Evolutionary conservation across 164 flowering plant species (phyloP).

Genomic region (Kingdonia uniflora): DNA sequence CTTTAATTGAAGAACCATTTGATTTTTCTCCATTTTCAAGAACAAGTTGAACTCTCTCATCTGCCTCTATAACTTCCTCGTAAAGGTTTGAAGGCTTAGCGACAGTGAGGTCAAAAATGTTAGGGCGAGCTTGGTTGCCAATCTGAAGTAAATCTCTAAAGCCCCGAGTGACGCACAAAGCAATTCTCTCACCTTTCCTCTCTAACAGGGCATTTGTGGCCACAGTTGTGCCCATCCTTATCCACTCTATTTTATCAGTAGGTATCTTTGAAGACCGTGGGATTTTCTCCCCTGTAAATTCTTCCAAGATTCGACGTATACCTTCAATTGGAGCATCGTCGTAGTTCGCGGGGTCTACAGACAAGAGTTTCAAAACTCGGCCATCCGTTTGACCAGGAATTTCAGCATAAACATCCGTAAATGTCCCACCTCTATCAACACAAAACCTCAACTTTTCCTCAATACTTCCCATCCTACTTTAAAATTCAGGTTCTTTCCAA

Average conservation of each 20-base stretch:
- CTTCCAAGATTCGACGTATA: slow-evolving; percentile 80
- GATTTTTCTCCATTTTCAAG: slow-evolving; percentile 25
- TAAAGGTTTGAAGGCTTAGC: slow-evolving; percentile 80
- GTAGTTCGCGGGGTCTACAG: slow-evolving; percentile 90
- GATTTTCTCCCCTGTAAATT: slow-evolving; percentile 62
- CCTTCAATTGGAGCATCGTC: slow-evolving; percentile 99
- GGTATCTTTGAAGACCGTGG: slow-evolving; percentile 67
- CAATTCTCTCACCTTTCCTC: slow-evolving; percentile 92
- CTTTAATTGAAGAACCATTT: slow-evolving; percentile 27
- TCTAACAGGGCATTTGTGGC: slow-evolving; percentile 95
- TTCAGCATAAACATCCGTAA: slow-evolving; percentile 98
- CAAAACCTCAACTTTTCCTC: slow-evolving; percentile 53
- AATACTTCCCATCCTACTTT: slow-evolving; percentile 4
- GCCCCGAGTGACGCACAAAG: slow-evolving; percentile 87
- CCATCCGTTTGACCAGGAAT: slow-evolving; percentile 63
- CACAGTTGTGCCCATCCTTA: slow-evolving; percentile 97
- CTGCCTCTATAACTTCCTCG: slow-evolving; percentile 83
- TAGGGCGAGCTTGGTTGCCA: slow-evolving; percentile 95
- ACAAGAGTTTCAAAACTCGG: slow-evolving; percentile 71
- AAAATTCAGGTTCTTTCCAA: no score
- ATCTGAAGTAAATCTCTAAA: slow-evolving; percentile 84
- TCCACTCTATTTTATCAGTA: slow-evolving; percentile 88
- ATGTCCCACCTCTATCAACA: slow-evolving; percentile 96
- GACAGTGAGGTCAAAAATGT: slow-evolving; percentile 87
- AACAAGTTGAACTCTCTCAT: slow-evolving; percentile 81